Evolutionary conservation across 139 green algal genomes (phyloP), one percentile per base, ranked within the genome.

Genomic region (Closterium sp.): DNA sequence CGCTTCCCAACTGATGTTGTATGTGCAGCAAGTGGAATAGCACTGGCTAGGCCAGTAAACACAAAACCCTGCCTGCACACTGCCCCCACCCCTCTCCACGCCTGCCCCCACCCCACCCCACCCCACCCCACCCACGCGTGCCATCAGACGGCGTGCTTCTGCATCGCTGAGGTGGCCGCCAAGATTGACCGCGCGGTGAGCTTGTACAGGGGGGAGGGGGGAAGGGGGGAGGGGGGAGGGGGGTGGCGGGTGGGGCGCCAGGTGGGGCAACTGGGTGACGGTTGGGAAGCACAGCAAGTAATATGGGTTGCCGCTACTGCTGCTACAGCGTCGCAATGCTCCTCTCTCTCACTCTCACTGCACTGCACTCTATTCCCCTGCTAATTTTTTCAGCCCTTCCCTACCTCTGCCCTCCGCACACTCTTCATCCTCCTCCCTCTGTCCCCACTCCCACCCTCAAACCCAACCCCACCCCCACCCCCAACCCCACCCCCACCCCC

Each of bases 121-220:
- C 50, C 50, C 50, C 50, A 42, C 50, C 50, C 50, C 17, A 70
- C 50, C 50, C 34, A 28, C 79, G 9, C 79, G 79, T 87, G 85
- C 19, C n/a, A 30, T 87, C 88, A 91, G 91, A 97, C 97, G 0
- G 97, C 98, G 10, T 99, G 97, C 95, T 94, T 96, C 17, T 99
- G 97, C 95, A 98, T 99, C 30, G 97, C 96, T 0, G 98, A 99
- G 96, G 95, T 99, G 1, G 96, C 97, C 94, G 92, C 94, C 89
- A 99, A 99, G 95, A 95, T 98, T 6, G 96, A 97, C 70, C 88
- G 84, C 1, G 31, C 31, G 0, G 96, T 96, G 79, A 30, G 79
- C 13, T n/a, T 86, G 27, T 86, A 28, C 27, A n/a, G 86, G 86
- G 86, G 86, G 79, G 79, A 28, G 79, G 79, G 27, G 6, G n/a